These are phyloP conservation scores for Picea sitchensis DNA, from an alignment of 75 land plant species.

Conservation along the genomic window DNA sequence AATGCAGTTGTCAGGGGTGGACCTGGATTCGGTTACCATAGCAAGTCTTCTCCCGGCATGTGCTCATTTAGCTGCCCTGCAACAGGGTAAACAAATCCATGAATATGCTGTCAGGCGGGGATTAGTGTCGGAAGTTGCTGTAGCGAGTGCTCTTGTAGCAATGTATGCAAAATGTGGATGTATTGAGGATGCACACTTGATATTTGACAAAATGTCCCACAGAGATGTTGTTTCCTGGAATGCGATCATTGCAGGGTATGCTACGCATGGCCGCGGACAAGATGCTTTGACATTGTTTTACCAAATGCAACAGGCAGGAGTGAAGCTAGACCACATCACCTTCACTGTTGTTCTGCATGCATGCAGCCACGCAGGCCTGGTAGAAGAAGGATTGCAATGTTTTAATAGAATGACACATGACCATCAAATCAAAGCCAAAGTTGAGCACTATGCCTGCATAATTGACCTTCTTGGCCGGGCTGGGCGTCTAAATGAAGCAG, in stretches of 20 bases:
- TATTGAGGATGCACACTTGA: background rate
- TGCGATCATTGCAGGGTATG: slow-evolving; percentile 18
- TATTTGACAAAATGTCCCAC: slow-evolving; percentile 17
- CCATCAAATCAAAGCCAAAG: no score
- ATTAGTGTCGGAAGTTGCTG: background rate
- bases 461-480: no score
- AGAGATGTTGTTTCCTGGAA: slow-evolving; percentile 13
- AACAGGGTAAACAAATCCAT: slow-evolving; percentile 6
- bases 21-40: slow-evolving; percentile 3
- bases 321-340: slow-evolving; percentile 21
- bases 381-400: background rate
- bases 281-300: slow-evolving; percentile 11
- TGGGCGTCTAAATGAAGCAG: no score
- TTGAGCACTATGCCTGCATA: no score
- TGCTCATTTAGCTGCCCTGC: slow-evolving; percentile 10
- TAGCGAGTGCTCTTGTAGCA: background rate
- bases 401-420: no score
- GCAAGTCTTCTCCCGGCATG: slow-evolving; percentile 5
- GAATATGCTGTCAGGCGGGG: background rate
- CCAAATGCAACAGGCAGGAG: slow-evolving; percentile 13
- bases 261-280: slow-evolving; percentile 4
- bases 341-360: slow-evolving; percentile 16
- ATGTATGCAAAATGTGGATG: slow-evolving; percentile 12
- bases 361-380: slow-evolving; percentile 4
- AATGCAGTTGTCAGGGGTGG: slow-evolving; percentile 11